Evolutionary conservation across 2,329 filamentous ascomycete species (phyloP).

Genomic region (Fusarium sp.): DNA sequence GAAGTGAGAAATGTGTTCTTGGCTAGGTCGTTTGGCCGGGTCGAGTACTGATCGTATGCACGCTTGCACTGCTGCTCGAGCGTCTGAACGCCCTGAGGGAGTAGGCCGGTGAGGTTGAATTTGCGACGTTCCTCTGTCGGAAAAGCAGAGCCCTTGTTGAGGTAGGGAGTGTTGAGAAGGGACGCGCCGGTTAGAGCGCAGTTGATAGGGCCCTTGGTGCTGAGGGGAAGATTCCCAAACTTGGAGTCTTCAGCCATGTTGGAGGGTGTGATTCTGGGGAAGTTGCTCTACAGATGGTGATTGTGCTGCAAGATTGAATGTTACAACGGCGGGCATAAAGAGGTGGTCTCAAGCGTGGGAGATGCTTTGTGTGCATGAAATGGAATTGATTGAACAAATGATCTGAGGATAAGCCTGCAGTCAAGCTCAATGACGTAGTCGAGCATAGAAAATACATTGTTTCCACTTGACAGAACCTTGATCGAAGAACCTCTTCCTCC

Average conservation of each 20-base stretch:
- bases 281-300: not conserved
- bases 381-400: not conserved
- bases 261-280: not conserved
- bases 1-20: constrained; percentile 92
- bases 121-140: constrained; percentile 72
- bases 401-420: not conserved
- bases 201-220: constrained; percentile 49
- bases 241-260: constrained; percentile 37
- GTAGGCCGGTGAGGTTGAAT: constrained; percentile 78
- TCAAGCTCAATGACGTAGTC: constrained; percentile 30
- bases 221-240: constrained; percentile 48
- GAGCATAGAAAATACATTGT: constrained; percentile 1
- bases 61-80: constrained; percentile 80
- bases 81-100: constrained; percentile 78
- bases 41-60: constrained; percentile 83
- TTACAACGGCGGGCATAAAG: constrained; percentile 1
- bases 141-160: constrained; percentile 89
- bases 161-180: constrained; percentile 49
- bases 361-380: constrained; percentile 13
- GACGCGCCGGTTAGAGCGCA: constrained; percentile 50
- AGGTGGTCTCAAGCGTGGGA: not conserved
- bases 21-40: constrained; percentile 70
- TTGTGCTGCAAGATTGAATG: not conserved
- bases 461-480: constrained; percentile 34
- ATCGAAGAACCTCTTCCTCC: not conserved